These are phyloP conservation scores for Russula earlei DNA, from an alignment of 768 basidiomycete species.

Conservation along the genomic window DNA sequence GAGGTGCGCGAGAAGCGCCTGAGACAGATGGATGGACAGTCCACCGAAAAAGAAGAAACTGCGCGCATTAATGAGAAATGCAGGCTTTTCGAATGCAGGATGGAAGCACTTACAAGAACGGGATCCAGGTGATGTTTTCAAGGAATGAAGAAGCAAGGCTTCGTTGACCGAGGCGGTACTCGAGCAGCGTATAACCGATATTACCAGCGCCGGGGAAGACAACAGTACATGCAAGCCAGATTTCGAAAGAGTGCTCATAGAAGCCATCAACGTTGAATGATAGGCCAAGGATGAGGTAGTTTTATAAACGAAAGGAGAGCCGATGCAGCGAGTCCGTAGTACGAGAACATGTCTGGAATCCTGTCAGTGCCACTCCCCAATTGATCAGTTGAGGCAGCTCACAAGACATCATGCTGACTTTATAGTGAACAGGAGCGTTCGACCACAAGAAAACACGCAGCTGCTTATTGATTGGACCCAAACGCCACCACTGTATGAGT, in stretches of 20 bases:
- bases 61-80: neutral
- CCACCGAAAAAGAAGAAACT: constrained; percentile 52
- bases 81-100: neutral
- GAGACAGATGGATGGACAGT: constrained; percentile 42
- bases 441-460: constrained; percentile 73
- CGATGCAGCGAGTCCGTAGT: constrained; percentile 56
- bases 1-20: constrained; percentile 45
- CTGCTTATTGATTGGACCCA: constrained; percentile 79
- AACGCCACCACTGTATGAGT: constrained; percentile 60
- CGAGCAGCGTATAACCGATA: constrained; percentile 54
- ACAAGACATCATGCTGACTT: constrained; percentile 69
- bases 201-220: constrained; percentile 65
- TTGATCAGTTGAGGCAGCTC: constrained; percentile 26
- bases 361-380: neutral
- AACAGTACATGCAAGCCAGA: constrained; percentile 64
- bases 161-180: constrained; percentile 56
- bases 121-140: constrained; percentile 57
- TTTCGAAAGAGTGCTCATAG: constrained; percentile 64
- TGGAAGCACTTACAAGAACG: constrained; percentile 58
- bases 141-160: constrained; percentile 39
- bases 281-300: constrained; percentile 62
- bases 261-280: constrained; percentile 54
- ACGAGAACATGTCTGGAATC: constrained; percentile 36
- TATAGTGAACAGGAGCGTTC: constrained; percentile 69
- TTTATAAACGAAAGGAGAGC: constrained; percentile 53